Percentiles rank a stretch among this genome's conserved stretches.
Conservation (phyloP, 768 basidiomycete species). For the Rhodotorula toruloides region DNA sequence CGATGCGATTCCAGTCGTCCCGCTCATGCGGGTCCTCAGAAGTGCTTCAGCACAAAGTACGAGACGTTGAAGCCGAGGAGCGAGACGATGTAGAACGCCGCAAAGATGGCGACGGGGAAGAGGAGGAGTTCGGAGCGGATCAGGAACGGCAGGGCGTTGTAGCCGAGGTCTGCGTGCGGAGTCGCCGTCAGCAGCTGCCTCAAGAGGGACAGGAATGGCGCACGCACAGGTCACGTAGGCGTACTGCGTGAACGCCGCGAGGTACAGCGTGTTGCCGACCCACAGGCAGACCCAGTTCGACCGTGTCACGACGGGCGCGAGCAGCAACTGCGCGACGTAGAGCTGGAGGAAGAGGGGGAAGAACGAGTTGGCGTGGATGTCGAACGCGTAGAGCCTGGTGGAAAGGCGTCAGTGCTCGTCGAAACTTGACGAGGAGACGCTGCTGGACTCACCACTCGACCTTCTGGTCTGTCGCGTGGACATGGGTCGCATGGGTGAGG, state of each 20-base stretch:
- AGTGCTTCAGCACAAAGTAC: constrained; percentile 67
- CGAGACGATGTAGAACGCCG: constrained; percentile 76
- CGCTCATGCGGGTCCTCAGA: constrained; percentile 52
- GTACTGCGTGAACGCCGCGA: constrained; percentile 81
- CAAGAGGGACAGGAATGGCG: not conserved
- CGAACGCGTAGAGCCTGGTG: constrained; percentile 76
- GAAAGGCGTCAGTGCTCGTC: constrained; percentile 51
- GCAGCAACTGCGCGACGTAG: constrained; percentile 79
- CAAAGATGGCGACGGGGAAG: constrained; percentile 80
- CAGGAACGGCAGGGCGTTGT: constrained; percentile 79
- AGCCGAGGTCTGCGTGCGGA: constrained; percentile 25
- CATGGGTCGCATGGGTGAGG: constrained; percentile 39
- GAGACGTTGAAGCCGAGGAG: constrained; percentile 88
- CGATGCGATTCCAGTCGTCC: no score
- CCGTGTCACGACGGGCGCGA: constrained; percentile 73
- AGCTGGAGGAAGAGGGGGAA: constrained; percentile 87
- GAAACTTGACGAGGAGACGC: constrained; percentile 61
- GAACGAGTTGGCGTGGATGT: constrained; percentile 94
- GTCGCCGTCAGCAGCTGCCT: not conserved
- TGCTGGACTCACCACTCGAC: constrained; percentile 30
- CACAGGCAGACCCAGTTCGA: constrained; percentile 91
- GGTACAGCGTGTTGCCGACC: constrained; percentile 85
- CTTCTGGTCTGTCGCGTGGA: constrained; percentile 34
- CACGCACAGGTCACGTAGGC: constrained; percentile 64
- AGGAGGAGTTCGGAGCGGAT: constrained; percentile 82